Base-by-base conservation (phyloP, 768 basidiomycete genomes). In the Ramaria rubella region DNA sequence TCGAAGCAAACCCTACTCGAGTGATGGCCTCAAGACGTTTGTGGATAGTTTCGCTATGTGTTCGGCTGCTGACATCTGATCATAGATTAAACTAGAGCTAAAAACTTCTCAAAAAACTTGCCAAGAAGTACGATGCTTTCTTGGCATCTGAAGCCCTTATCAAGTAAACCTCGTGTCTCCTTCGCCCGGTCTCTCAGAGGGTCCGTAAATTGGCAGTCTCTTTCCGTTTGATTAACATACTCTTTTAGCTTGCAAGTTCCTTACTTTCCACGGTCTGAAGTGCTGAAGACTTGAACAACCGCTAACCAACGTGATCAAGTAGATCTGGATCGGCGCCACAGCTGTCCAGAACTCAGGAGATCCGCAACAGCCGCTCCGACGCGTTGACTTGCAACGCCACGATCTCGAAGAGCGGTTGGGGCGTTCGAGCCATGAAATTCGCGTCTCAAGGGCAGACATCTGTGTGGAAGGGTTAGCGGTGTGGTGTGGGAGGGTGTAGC, bases 101-200 rank as follows among this genome's bases (percentile, higher is more conserved):
- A 82, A 99, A 99, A 78, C 90, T 99, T 60, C 95, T 98, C 69
- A 99, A 98, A 82, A 96, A 96, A 79, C 90, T 98, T 65, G 95
- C 95, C 64, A 97, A 98, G 81, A 97, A 97, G 73, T 94, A 97
- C 78, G 94, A 99, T 66, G 94, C 95, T 58, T 99, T 99, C 87
- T 78, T 99, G 63, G 83, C 95, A 33, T 98, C 96, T 58, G 96
- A 99, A 73, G 77, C 91, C 59, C 81, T 99, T 64, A 97, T 99
- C 82, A 98, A 96, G 81, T 94, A 97, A 78, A 98, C 98, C 60
- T 95, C 96, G 64, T 94, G 96, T 94, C 85, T 98, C 52, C 85
- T 99, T 60, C 95, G 96, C 59, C 96, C 66, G 96, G 96, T 90
- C 88, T 99, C 59, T 98, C 95, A 69, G 98, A 98, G 81, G 93